phyloP scores from a whole-genome alignment of 352 stramenopile species.

The Vaucheria bursata region DNA sequence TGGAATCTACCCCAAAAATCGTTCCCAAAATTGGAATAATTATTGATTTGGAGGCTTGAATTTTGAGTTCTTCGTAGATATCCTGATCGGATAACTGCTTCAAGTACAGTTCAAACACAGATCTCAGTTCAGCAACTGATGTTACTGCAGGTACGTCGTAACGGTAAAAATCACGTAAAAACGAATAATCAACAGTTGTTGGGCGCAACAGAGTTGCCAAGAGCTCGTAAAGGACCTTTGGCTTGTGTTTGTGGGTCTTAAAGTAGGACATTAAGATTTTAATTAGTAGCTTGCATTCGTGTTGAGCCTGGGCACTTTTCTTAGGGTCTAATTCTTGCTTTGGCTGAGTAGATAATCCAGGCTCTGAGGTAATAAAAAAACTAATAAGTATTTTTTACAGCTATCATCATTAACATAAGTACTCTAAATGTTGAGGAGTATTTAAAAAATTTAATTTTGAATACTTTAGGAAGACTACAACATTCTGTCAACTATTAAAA shows the following conservation, averaged over 20 bases:
- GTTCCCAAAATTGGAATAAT: conserved; percentile 81
- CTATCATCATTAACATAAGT: too few relatives aligned
- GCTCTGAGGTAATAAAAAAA: too few relatives aligned
- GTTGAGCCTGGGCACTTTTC: too few relatives aligned
- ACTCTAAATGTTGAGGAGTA: too few relatives aligned
- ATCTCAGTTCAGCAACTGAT: conserved; percentile 61
- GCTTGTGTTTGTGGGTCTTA: conserved; percentile 75
- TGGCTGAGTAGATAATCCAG: too few relatives aligned
- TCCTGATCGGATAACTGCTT: conserved; percentile 65
- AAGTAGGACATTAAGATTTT: conserved; percentile 89
- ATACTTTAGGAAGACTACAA: too few relatives aligned
- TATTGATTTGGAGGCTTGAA: conserved; percentile 78
- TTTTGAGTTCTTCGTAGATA: conserved; percentile 74
- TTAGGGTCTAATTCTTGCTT: too few relatives aligned
- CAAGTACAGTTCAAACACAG: conserved; percentile 76
- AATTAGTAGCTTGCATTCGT: conserved; percentile 85
- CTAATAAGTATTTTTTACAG: too few relatives aligned
- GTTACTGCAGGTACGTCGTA: conserved; percentile 64
- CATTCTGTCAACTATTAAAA: too few relatives aligned
- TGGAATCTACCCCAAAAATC: conserved; percentile 54
- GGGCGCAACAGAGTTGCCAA: conserved; percentile 84
- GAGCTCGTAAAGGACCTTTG: conserved; percentile 90
- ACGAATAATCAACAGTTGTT: conserved; percentile 83
- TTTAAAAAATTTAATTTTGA: too few relatives aligned
- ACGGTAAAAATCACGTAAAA: conserved; percentile 76